Percentiles rank a stretch among this genome's conserved stretches.
Evolutionary conservation across 164 flowering plant species (phyloP).

Genomic region (Stephania cephalantha): DNA sequence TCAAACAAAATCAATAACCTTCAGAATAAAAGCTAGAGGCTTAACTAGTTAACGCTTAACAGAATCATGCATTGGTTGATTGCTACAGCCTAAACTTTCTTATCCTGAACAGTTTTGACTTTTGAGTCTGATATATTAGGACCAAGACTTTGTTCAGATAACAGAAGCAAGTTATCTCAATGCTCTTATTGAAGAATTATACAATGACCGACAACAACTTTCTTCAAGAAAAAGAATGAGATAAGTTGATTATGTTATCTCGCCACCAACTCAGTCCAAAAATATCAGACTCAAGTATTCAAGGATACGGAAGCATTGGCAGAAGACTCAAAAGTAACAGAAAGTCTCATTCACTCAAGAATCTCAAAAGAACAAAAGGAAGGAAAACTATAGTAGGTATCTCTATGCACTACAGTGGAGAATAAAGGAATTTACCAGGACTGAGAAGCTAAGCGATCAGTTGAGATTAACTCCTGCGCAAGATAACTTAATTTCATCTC

Average conservation of each 20-base stretch:
- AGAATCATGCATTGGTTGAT: no score
- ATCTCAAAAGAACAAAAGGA: neutral
- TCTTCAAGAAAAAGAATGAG: neutral
- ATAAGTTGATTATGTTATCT: neutral
- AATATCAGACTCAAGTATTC: neutral
- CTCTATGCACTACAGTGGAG: neutral
- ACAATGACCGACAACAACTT: neutral
- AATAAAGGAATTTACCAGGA: constrained; percentile 57
- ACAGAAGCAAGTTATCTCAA: no score
- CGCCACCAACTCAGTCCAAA: neutral
- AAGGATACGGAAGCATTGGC: neutral
- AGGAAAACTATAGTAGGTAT: neutral
- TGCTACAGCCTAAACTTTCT: no score
- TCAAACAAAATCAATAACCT: no score
- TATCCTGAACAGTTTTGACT: no score
- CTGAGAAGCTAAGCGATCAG: constrained; percentile 95
- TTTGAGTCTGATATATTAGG: no score
- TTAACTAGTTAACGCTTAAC: no score
- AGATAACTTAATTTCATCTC: constrained; percentile 96
- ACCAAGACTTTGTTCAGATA: no score
- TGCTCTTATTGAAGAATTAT: neutral
- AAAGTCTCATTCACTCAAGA: neutral
- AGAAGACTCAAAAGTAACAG: neutral
- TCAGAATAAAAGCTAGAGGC: no score
- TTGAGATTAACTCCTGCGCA: constrained; percentile 84